Base-by-base conservation (phyloP, 2,329 filamentous ascomycete genomes). In the Ophiostoma ulmi region DNA sequence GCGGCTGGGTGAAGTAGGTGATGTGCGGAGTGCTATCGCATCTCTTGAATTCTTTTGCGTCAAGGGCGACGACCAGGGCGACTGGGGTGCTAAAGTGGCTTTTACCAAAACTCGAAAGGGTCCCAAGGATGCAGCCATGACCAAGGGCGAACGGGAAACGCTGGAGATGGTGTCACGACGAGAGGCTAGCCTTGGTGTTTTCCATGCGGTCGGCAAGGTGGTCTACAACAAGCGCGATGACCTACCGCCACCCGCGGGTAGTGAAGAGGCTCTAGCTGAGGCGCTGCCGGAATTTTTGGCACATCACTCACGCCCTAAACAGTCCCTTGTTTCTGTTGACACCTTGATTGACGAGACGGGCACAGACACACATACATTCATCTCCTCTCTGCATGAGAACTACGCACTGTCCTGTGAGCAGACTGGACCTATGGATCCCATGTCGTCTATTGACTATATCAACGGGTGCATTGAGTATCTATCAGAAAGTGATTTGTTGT, bases 201-300 rank as follows among this genome's bases (percentile, higher is more conserved):
- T 99, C 77, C 95, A 99, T 78, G 93, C 95, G 0, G 91, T 98
- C 14, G 95, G 94, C 3, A 97, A 95, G 78, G 92, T 99, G 2
- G 90, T 98, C 0, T 97, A 98, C 81, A 99, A 99, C 81, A 99
- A 97, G 78, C 87, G 95, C 65, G 86, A 91, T 31, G 88, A 90
- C 38, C 78, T 73, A 65, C 79, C 80, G 5, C 77, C 79, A 4
- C 80, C 83, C 14, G 75, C 78, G 3, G 64, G 75, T 77, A 64
- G 77, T 10, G 77, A 77, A 10, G 80, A 83, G 41, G 77, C 79
- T 2, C 79, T 80, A 22, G 81, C 81, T 3, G 88, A 90, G 75
- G 79, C 79, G 35, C 80, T 92, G 22, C 90, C 90, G 5, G 75
- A 78, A n/a, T 86, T 88, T 77, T 78, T 91, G 48, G 81, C 83